phyloP scores from a whole-genome alignment of 1,284 basidiomycete species.

The Xerocomus amazonicus region DNA sequence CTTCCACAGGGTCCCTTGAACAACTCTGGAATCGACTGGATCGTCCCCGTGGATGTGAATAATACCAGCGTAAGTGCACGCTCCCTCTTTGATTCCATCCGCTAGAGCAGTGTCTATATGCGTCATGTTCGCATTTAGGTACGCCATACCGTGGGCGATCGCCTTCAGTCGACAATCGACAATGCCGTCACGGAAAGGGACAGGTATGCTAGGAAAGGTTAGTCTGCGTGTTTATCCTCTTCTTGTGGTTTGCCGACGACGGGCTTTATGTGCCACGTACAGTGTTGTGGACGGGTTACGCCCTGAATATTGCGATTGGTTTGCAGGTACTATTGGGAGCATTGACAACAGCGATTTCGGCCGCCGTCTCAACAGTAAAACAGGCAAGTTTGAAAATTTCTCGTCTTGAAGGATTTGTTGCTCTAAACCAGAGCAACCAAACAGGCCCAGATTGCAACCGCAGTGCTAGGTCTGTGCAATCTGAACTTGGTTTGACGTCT shows the following conservation, averaged over 20 bases:
- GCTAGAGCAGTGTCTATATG: background rate
- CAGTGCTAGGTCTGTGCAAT: conserved; percentile 22
- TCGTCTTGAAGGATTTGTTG: background rate
- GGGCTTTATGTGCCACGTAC: background rate
- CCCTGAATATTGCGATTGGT: conserved; percentile 54
- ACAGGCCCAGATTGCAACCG: conserved; percentile 26
- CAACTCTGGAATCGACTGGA: conserved; percentile 24
- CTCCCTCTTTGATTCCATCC: background rate
- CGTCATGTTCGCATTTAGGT: conserved; percentile 7
- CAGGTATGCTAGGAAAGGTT: conserved; percentile 41
- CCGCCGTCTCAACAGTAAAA: conserved; percentile 38
- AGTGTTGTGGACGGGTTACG: conserved; percentile 48
- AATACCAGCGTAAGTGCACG: conserved; percentile 7
- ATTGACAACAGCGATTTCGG: conserved; percentile 63
- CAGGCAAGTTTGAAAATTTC: conserved; percentile 29
- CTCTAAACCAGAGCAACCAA: background rate
- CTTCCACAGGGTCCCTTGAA: background rate
- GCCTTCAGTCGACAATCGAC: conserved; percentile 43
- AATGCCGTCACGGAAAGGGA: conserved; percentile 38
- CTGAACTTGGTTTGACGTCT: background rate
- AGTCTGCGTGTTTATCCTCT: background rate
- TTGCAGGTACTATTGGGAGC: conserved; percentile 64
- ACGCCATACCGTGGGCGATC: conserved; percentile 39
- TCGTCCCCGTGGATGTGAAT: conserved; percentile 29
- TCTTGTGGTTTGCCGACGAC: conserved; percentile 3